Conservation (phyloP, 768 basidiomycete species). For the Boletus bicolor region DNA sequence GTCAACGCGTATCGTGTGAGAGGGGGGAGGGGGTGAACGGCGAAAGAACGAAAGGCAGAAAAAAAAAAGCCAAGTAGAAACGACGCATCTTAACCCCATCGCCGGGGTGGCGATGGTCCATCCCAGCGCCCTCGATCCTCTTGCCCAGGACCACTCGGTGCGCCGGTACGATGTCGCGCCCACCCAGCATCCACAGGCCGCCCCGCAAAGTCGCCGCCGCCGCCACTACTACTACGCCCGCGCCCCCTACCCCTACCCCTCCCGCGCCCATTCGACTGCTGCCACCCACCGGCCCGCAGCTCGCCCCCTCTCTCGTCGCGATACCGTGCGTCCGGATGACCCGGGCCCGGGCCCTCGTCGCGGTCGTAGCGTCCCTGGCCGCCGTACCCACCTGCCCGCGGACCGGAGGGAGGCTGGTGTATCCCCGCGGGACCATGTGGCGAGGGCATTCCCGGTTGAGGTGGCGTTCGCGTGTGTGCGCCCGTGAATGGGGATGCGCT, state of each 20-base stretch:
- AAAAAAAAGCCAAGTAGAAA: background rate
- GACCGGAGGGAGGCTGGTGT: slow-evolving; percentile 27
- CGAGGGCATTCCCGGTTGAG: slow-evolving; percentile 25
- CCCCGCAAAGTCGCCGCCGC: slow-evolving; percentile 28
- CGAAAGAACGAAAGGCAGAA: background rate
- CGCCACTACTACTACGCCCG: slow-evolving; percentile 17
- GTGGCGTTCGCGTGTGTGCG: slow-evolving; percentile 17
- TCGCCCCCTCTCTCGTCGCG: slow-evolving; percentile 36
- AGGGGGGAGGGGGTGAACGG: background rate
- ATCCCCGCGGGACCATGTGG: slow-evolving; percentile 10
- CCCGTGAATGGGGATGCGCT: slow-evolving; percentile 16
- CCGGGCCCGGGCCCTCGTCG: slow-evolving; percentile 21
- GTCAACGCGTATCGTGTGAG: background rate
- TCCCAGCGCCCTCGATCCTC: slow-evolving; percentile 29
- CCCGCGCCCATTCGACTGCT: slow-evolving; percentile 31
- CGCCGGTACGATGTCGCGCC: slow-evolving; percentile 29
- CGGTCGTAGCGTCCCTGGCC: slow-evolving; percentile 30
- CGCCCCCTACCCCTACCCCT: slow-evolving; percentile 31
- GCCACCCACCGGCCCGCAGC: slow-evolving; percentile 28
- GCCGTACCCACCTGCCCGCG: slow-evolving; percentile 27
- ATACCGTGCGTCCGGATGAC: slow-evolving; percentile 15
- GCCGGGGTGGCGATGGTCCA: slow-evolving; percentile 25
- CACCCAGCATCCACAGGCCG: slow-evolving; percentile 45
- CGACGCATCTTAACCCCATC: slow-evolving; percentile 17
- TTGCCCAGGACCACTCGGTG: slow-evolving; percentile 16